phyloP scores from a whole-genome alignment of 1,284 basidiomycete genomes.

The Melampsora americana region DNA sequence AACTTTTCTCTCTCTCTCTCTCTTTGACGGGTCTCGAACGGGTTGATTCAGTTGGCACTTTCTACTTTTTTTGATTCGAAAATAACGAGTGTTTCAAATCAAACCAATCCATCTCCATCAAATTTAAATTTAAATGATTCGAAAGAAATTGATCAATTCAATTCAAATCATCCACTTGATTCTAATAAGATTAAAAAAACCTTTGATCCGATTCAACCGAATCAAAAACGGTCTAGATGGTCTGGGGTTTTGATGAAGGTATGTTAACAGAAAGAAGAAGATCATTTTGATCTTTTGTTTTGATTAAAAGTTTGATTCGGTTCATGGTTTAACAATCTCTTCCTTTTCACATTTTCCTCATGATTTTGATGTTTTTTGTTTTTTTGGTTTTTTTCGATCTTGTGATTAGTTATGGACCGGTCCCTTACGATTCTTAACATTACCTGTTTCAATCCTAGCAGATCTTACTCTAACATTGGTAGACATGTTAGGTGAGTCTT shows the following conservation, averaged over 20 bases:
- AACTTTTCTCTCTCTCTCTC: too few relatives aligned
- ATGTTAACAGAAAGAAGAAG: too few relatives aligned
- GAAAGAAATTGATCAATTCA: background rate
- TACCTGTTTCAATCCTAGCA: constrained; percentile 23
- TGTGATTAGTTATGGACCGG: constrained; percentile 24
- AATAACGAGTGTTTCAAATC: background rate
- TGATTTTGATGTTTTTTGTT: too few relatives aligned
- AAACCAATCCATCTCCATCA: background rate
- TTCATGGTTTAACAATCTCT: too few relatives aligned
- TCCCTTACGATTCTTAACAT: constrained; percentile 22
- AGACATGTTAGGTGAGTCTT: constrained; percentile 12
- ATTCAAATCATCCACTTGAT: background rate
- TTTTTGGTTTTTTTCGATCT: background rate
- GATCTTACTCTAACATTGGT: constrained; percentile 21
- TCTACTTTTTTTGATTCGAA: background rate
- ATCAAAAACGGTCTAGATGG: constrained; percentile 12
- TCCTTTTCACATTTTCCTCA: background rate
- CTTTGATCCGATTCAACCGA: background rate
- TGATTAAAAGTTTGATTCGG: too few relatives aligned
- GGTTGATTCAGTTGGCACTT: background rate
- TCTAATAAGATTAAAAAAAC: background rate
- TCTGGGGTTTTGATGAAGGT: constrained; percentile 24
- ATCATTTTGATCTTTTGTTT: too few relatives aligned
- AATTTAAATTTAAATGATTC: background rate
- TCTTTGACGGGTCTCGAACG: too few relatives aligned